Percentiles rank a stretch among this genome's conserved stretches.
phyloP scores from a whole-genome alignment of 768 basidiomycete genomes.

The Boletus vinaceobasis region DNA sequence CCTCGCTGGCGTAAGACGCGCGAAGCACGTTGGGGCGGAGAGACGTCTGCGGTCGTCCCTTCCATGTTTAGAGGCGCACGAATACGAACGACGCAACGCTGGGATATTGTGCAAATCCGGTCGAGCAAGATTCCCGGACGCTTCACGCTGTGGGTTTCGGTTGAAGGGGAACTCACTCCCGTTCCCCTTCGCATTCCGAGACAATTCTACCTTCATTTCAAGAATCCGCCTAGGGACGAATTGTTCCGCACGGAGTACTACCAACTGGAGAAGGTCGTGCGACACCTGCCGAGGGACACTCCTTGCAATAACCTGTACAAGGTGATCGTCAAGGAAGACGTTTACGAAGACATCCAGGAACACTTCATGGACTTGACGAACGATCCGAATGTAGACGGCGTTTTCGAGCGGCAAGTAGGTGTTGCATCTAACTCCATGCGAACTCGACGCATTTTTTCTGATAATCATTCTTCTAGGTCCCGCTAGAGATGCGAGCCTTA shows the following conservation, averaged over 20 bases:
- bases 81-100: constrained; percentile 60
- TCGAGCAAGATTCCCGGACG: constrained; percentile 74
- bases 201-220: constrained; percentile 91
- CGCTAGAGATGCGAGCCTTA: constrained; percentile 76
- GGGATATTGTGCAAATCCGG: constrained; percentile 93
- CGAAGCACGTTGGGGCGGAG: constrained; percentile 43
- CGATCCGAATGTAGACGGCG: constrained; percentile 91
- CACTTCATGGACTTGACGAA: constrained; percentile 93
- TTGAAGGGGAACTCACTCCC: constrained; percentile 74
- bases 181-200: constrained; percentile 84
- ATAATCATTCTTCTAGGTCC: constrained; percentile 50
- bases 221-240: constrained; percentile 59
- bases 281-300: constrained; percentile 76
- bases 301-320: constrained; percentile 80
- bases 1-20: constrained; percentile 70
- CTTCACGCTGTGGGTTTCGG: constrained; percentile 83
- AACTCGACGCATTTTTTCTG: neutral
- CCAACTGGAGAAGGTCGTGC: constrained; percentile 64
- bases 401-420: constrained; percentile 87
- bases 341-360: constrained; percentile 80
- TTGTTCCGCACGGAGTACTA: constrained; percentile 72
- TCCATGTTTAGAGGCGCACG: constrained; percentile 70
- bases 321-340: constrained; percentile 75
- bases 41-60: constrained; percentile 49
- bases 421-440: neutral